phyloP scores from a whole-genome alignment of 2,329 filamentous ascomycete species.

The Coleophoma eucalyptorum region DNA sequence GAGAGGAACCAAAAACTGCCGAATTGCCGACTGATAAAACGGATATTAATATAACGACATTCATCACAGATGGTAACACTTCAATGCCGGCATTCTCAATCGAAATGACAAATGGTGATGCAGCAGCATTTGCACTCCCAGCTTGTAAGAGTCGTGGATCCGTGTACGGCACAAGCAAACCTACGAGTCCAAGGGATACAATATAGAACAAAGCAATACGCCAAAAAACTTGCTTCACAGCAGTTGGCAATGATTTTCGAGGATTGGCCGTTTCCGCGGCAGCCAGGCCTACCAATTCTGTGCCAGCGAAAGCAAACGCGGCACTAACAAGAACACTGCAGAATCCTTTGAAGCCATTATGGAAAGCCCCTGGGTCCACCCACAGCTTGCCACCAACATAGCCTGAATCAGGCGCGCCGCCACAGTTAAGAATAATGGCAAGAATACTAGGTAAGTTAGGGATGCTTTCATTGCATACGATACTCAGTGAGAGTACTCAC shows the following conservation, averaged over 20 bases:
- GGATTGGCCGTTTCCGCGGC: conserved; percentile 78
- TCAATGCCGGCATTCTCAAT: conserved; percentile 80
- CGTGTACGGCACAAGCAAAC: conserved; percentile 74
- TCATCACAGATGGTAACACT: conserved; percentile 84
- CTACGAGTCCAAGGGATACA: conserved; percentile 74
- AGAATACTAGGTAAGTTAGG: conserved; percentile 56
- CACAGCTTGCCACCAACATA: conserved; percentile 82
- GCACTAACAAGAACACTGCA: conserved; percentile 75
- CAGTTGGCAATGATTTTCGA: conserved; percentile 76
- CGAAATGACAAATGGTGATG: conserved; percentile 91
- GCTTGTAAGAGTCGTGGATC: conserved; percentile 59
- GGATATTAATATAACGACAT: conserved; percentile 87
- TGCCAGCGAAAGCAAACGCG: conserved; percentile 73
- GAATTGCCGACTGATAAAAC: conserved; percentile 91
- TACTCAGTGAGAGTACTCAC: conserved; percentile 41
- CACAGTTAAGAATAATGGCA: conserved; percentile 81
- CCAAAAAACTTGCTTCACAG: conserved; percentile 94
- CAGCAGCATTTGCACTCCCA: conserved; percentile 60
- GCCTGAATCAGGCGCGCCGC: conserved; percentile 66
- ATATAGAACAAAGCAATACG: conserved; percentile 89
- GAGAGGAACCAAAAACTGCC: conserved; percentile 84
- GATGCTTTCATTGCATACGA: not conserved
- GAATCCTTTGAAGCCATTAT: conserved; percentile 80
- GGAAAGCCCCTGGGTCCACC: conserved; percentile 76
- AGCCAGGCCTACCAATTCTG: conserved; percentile 72